Percentiles rank a stretch among this genome's conserved stretches.
Conservation (phyloP, 495 filamentous ascomycete species). For the Aspergillus asperescens region DNA sequence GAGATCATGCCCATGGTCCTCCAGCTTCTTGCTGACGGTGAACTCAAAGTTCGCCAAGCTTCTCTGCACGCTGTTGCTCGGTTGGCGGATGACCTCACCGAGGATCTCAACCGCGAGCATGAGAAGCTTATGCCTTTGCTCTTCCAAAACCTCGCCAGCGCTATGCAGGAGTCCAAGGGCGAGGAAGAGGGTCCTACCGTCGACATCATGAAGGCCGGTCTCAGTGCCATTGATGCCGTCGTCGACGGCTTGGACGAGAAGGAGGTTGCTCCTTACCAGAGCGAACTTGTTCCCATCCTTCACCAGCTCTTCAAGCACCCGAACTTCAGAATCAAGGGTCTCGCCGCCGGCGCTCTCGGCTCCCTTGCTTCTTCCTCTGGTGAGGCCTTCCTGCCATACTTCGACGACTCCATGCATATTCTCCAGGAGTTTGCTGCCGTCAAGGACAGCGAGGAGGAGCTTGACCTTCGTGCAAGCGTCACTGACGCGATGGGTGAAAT, state of each 20-base stretch:
- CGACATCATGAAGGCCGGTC: conserved; percentile 81
- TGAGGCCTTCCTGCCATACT: conserved; percentile 82
- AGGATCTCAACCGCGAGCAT: conserved; percentile 80
- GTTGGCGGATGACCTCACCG: conserved; percentile 86
- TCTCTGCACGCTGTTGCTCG: conserved; percentile 80
- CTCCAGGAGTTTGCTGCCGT: conserved; percentile 75
- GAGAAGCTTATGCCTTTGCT: conserved; percentile 74
- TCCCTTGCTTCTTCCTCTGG: conserved; percentile 80
- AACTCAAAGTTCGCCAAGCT: conserved; percentile 75
- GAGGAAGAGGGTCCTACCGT: conserved; percentile 55
- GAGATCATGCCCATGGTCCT: conserved; percentile 82
- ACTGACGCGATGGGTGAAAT: conserved; percentile 91
- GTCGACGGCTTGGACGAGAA: conserved; percentile 84
- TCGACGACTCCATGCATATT: conserved; percentile 78
- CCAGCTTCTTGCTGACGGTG: conserved; percentile 75
- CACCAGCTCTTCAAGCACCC: conserved; percentile 73
- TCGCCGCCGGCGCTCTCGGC: conserved; percentile 83
- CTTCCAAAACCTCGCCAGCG: conserved; percentile 80
- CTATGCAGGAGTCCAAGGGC: conserved; percentile 62
- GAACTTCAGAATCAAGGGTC: conserved; percentile 83
- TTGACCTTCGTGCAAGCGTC: conserved; percentile 82
- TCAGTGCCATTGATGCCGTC: conserved; percentile 85
- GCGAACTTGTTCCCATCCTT: conserved; percentile 75
- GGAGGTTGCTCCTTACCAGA: conserved; percentile 73
- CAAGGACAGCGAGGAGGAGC: conserved; percentile 84